Base-by-base conservation (phyloP, 1,284 basidiomycete genomes). In the Trichosporon sp. region DNA sequence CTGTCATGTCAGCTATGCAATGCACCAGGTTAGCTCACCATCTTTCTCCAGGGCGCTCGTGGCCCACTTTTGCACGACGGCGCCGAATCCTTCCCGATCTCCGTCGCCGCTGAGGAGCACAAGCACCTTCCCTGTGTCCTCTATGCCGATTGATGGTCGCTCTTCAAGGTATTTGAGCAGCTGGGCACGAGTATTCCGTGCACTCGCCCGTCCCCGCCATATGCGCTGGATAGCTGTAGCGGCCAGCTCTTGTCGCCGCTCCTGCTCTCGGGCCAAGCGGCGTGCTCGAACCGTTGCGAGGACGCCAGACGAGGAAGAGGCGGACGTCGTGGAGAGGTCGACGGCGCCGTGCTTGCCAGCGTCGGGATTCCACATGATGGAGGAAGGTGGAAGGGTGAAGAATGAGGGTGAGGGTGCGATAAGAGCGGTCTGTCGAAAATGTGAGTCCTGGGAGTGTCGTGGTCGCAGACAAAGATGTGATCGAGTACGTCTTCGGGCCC, bases 171-270 rank as follows among this genome's bases (percentile, higher is more conserved):
- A 19, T 1, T n/a, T 60, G 6, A 52, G 44, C 60, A 56, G 27
- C 25, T 59, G 21, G 9, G 58, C 61, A 8, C 40, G 36, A 1
- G 23, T 49, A 5, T 8, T 4, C 9, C 25, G 36, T 0, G 67
- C 69, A 14, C 57, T 58, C 25, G 58, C 58, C 8, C 72, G 66
- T 0, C 77, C 78, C 46, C 78, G 63, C 78, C 77, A 81, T 16
- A 74, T 63, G n/a, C 71, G 65, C 66, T 81, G 79, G 5, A 81
- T 73, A 0, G 60, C 54, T 6, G 69, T 36, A 0, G 76, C 76
- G 1, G 75, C 71, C 9, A 62, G 54, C 23, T 77, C 73, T 34
- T 74, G 67, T n/a, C 59, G 63, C 6, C 76, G 65, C 19, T 65
- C 59, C 14, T 71, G 62, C 65, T 80, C 78, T 31, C 79, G 60